These are phyloP conservation scores for Lactarius sanguifluus DNA, from an alignment of 768 basidiomycete genomes.

Conservation along the genomic window DNA sequence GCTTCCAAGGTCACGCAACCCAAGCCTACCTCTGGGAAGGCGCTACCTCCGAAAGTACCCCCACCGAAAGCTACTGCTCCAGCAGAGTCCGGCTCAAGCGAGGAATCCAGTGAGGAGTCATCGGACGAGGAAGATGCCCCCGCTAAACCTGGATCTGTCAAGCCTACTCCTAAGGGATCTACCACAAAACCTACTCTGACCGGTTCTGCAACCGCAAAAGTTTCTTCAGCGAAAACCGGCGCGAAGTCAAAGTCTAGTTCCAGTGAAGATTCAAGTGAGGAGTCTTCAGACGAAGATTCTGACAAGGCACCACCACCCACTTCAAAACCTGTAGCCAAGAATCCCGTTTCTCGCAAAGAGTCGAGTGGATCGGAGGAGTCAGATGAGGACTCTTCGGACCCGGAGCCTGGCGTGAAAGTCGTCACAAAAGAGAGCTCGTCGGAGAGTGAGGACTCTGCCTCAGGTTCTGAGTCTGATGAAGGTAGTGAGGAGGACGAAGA, in stretches of 20 bases:
- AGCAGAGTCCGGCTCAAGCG: slow-evolving; percentile 26
- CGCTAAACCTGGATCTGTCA: slow-evolving; percentile 21
- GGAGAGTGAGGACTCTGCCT: slow-evolving; percentile 32
- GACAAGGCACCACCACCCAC: slow-evolving; percentile 31
- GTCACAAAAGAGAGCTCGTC: slow-evolving; percentile 33
- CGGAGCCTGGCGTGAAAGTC: slow-evolving; percentile 34
- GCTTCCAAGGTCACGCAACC: slow-evolving; percentile 16
- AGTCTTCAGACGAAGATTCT: slow-evolving; percentile 34
- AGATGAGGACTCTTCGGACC: slow-evolving; percentile 35
- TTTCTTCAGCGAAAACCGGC: slow-evolving; percentile 1
- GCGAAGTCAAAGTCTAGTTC: slow-evolving; percentile 15
- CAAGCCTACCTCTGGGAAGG: slow-evolving; percentile 31
- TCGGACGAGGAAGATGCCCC: slow-evolving; percentile 26
- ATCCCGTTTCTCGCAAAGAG: slow-evolving; percentile 33
- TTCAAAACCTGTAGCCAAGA: slow-evolving; percentile 29
- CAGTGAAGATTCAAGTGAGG: slow-evolving; percentile 29
- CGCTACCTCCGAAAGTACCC: slow-evolving; percentile 37
- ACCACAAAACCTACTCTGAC: slow-evolving; percentile 14
- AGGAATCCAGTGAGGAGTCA: slow-evolving; percentile 19
- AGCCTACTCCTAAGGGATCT: neutral
- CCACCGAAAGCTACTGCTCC: slow-evolving; percentile 18
- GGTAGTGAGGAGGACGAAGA: slow-evolving; percentile 46
- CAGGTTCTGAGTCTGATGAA: slow-evolving; percentile 30
- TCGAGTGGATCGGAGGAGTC: slow-evolving; percentile 25
- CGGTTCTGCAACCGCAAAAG: slow-evolving; percentile 2